Evolutionary conservation across 345 rosid genomes (phyloP), one percentile per base, ranked within the genome.

Genomic region (Populus nigra): DNA sequence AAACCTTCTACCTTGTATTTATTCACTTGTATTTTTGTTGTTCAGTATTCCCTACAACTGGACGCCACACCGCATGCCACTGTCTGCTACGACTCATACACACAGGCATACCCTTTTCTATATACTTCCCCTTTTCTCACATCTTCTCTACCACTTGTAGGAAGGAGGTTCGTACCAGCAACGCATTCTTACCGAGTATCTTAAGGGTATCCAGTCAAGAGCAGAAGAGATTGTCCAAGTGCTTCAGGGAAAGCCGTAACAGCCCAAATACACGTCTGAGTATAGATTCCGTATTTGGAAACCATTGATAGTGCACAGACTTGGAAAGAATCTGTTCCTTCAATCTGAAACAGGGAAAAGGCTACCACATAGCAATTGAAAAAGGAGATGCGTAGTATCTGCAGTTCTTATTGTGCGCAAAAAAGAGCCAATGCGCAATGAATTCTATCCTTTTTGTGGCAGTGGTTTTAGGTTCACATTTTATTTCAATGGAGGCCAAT

Each of bases 101-200:
- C 31, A 1, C 12, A 23, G 38, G 36, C n/a, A 22, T 13, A 22
- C 8, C 66, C 17, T 25, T 43, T 36, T 17, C 1, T 55, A 31
- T n/a, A 35, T 5, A 73, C 36, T 73, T 67, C 55, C 38, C 43
- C 68, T 49, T 49, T 53, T 74, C 43, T 35, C 12, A 43, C 25
- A 16, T 20, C 43, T 57, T 69, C 31, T 74, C 25, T 71, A 11
- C 82, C 43, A 50, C 35, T 62, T 45, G 62, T 83, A 93, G 97
- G 99, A 95, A 81, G 98, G 99, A 82, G 98, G 99, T 45, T 95
- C 99, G 12, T 93, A 93, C 84, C 92, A 87, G 86, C 98, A 95
- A 73, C 90, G 94, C 18, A 78, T 93, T 77, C 88, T 95, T 22
- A 82, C 83, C 1, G 96, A 92, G 82, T 91, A 89, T 84, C 88